These are phyloP conservation scores for Gaultheria prostrata DNA, from an alignment of 148 eudicot genomes.

Conservation along the genomic window DNA sequence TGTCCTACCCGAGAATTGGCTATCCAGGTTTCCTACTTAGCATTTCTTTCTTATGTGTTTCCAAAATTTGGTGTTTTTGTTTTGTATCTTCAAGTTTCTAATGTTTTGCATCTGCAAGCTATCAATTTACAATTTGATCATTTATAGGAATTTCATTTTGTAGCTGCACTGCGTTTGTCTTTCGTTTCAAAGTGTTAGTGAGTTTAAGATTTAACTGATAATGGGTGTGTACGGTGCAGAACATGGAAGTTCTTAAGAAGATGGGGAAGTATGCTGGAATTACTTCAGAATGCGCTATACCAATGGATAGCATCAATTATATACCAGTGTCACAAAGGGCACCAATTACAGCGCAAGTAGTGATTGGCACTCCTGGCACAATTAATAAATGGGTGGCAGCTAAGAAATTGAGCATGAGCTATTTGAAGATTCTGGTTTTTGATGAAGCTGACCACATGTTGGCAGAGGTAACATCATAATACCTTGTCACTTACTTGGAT, in stretches of 20 bases:
- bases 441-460: slow-evolving; percentile 92
- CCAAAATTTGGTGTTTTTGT: not conserved
- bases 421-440: slow-evolving; percentile 80
- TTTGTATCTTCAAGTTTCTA: not conserved
- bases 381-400: slow-evolving; percentile 47
- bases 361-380: slow-evolving; percentile 84
- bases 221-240: slow-evolving; percentile 39
- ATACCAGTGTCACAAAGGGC: slow-evolving; percentile 45
- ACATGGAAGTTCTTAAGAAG: slow-evolving; percentile 76
- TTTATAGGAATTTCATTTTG: not conserved
- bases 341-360: slow-evolving; percentile 59
- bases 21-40: slow-evolving; percentile 54
- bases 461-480: slow-evolving; percentile 51
- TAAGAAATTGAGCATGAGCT: slow-evolving; percentile 46
- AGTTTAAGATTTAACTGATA: not conserved
- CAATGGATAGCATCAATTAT: slow-evolving; percentile 47
- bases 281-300: slow-evolving; percentile 67
- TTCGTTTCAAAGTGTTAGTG: not conserved
- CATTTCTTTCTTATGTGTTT: not conserved
- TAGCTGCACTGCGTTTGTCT: not conserved
- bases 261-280: slow-evolving; percentile 86
- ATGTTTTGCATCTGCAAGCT: not conserved
- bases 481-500: not conserved
- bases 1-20: slow-evolving; percentile 91
- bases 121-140: not conserved